Evolutionary conservation across 805 yeast species (phyloP), one percentile per base, ranked within the genome.

Genomic region (Schwanniomyces sp.): DNA sequence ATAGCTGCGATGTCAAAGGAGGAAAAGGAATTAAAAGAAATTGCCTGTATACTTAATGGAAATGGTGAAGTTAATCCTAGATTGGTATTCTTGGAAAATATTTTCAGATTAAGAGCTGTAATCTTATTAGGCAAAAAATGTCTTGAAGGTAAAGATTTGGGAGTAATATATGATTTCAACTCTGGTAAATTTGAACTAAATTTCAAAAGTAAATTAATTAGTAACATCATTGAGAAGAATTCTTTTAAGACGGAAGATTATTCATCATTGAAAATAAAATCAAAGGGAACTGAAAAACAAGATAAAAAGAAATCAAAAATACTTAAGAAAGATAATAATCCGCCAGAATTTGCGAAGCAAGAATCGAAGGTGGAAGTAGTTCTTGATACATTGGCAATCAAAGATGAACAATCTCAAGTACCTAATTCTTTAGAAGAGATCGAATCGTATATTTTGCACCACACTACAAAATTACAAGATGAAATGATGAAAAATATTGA

Each of bases 371-470:
- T 12, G 12, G 27, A 37, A 37, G 14, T 37, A 9, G 38, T 41
- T 9, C 24, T 17, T 9, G 24, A 30, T 16, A 48, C 12, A 16
- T 7, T 28, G 9, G 40, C 14, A 8, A 46, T 40, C 32, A 44
- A 30, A 12, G 28, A 40, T 11, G 25, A 27, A 34, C 18, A 24
- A 21, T 26, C n/a, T 10, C 43, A 44, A 16, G 54, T 56, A 3
- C 67, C 69, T 4, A 46, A 54, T 7, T 61, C 74, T 0, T 55
- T 70, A n/a, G 69, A 64, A 32, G 76, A 70, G 30, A 71, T 72
- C 39, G 72, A 70, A 52, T 62, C 62, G 32, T 58, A 63, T 42
- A 72, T 72, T 27, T 50, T 62, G 7, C 64, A 56, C 32, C 76
- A 72, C 46, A 62, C 74, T 2, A 61, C 62, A 16, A 56, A 62